phyloP scores from a whole-genome alignment of 1,284 basidiomycete genomes.

The Ustilago loliicola region DNA sequence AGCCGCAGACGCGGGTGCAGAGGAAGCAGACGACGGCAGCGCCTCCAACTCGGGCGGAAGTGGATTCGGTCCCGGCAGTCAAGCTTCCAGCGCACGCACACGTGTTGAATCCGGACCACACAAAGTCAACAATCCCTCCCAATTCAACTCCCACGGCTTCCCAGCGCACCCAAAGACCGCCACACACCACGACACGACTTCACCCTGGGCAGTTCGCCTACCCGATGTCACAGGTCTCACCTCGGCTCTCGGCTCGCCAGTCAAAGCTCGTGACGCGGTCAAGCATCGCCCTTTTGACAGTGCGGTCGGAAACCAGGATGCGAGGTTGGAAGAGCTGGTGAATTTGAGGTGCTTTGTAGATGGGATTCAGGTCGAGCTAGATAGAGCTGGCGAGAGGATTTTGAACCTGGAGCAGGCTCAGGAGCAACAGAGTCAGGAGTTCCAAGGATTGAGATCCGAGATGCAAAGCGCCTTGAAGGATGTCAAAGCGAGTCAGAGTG shows the following conservation, averaged over 20 bases:
- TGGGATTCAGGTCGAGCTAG: slow-evolving; percentile 52
- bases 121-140: slow-evolving; percentile 15
- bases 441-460: slow-evolving; percentile 42
- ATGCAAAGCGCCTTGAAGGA: slow-evolving; percentile 44
- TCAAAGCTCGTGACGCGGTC: slow-evolving; percentile 42
- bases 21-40: slow-evolving; percentile 39
- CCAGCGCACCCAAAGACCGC: slow-evolving; percentile 29
- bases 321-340: slow-evolving; percentile 49
- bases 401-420: slow-evolving; percentile 51
- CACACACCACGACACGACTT: slow-evolving; percentile 16
- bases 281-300: slow-evolving; percentile 48
- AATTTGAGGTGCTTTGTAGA: slow-evolving; percentile 54
- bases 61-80: slow-evolving; percentile 54
- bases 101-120: slow-evolving; percentile 28
- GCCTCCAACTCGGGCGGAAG: slow-evolving; percentile 53
- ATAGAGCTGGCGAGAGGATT: slow-evolving; percentile 52
- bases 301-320: slow-evolving; percentile 42
- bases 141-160: slow-evolving; percentile 45
- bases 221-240: slow-evolving; percentile 61
- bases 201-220: slow-evolving; percentile 39
- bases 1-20: slow-evolving; percentile 13
- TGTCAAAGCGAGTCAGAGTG: slow-evolving; percentile 24
- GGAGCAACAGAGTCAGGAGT: slow-evolving; percentile 51
- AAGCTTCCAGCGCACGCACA: slow-evolving; percentile 50
- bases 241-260: slow-evolving; percentile 51